phyloP scores from a whole-genome alignment of 768 basidiomycete species.

The Tulasnella sp. region DNA sequence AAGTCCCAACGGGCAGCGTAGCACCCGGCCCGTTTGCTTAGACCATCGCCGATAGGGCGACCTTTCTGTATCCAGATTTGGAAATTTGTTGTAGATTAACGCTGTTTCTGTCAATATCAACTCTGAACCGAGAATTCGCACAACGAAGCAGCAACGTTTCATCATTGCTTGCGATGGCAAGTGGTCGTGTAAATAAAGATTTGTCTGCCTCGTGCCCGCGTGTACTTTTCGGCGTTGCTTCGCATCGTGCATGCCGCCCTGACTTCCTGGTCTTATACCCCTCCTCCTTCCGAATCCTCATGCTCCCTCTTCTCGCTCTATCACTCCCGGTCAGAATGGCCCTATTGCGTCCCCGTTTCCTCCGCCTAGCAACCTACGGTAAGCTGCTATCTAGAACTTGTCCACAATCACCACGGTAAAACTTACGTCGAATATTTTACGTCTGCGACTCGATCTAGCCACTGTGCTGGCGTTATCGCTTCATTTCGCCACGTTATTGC shows the following conservation, averaged over 20 bases:
- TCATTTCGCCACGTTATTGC: constrained; percentile 10
- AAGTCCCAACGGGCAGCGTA: constrained; percentile 13
- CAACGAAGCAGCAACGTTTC: too few species aligned
- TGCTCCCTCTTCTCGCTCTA: neutral
- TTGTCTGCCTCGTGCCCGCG: neutral
- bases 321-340: constrained; percentile 3
- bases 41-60: too few species aligned
- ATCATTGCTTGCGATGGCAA: too few species aligned
- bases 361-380: constrained; percentile 13
- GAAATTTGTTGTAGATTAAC: too few species aligned
- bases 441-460: neutral
- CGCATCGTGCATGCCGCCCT: neutral
- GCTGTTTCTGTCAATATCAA: too few species aligned
- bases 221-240: neutral
- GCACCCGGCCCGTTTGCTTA: too few species aligned
- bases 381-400: neutral
- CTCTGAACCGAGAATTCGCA: too few species aligned
- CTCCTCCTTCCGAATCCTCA: neutral
- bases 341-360: constrained; percentile 7
- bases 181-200: neutral
- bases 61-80: too few species aligned
- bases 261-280: neutral
- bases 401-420: neutral
- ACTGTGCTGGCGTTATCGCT: constrained; percentile 13
- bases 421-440: neutral